A percentile compares a stretch with the other conserved stretches of the same genome.
phyloP scores from a whole-genome alignment of 495 filamentous ascomycete species.

The Evernia prunastri region DNA sequence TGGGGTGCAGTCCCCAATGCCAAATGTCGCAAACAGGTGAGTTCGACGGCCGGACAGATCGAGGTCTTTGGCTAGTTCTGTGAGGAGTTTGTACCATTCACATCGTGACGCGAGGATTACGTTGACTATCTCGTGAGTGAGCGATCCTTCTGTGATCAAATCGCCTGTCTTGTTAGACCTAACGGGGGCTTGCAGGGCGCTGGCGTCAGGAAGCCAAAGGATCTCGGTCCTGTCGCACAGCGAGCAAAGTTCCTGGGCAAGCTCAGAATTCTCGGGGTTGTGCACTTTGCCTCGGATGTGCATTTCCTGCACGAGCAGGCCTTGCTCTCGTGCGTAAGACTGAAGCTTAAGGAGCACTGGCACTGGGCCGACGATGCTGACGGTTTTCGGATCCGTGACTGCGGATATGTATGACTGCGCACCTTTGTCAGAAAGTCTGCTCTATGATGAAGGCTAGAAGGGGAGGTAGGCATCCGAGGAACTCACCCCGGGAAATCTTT shows the following conservation, averaged over 20 bases:
- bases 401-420: slow-evolving; percentile 31
- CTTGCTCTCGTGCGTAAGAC: slow-evolving; percentile 12
- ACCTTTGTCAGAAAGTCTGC: not conserved
- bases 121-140: slow-evolving; percentile 30
- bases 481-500: slow-evolving; percentile 27
- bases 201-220: slow-evolving; percentile 25
- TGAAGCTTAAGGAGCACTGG: slow-evolving; percentile 14
- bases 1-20: slow-evolving; percentile 32
- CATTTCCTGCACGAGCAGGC: slow-evolving; percentile 20
- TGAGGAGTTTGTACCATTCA: slow-evolving; percentile 33
- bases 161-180: slow-evolving; percentile 30
- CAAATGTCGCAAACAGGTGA: slow-evolving; percentile 29
- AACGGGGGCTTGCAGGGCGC: slow-evolving; percentile 26
- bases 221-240: slow-evolving; percentile 21
- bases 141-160: slow-evolving; percentile 15
- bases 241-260: slow-evolving; percentile 25
- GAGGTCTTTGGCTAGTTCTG: slow-evolving; percentile 28
- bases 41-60: slow-evolving; percentile 12
- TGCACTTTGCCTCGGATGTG: slow-evolving; percentile 25
- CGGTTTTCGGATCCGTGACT: slow-evolving; percentile 30
- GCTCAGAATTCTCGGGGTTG: slow-evolving; percentile 32
- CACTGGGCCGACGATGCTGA: slow-evolving; percentile 30
- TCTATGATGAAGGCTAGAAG: not conserved
- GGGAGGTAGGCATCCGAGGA: not conserved
- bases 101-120: slow-evolving; percentile 33